Evolutionary conservation across 345 rosid species (phyloP), one percentile per base, ranked within the genome.

Genomic region (Lepidium africanum): DNA sequence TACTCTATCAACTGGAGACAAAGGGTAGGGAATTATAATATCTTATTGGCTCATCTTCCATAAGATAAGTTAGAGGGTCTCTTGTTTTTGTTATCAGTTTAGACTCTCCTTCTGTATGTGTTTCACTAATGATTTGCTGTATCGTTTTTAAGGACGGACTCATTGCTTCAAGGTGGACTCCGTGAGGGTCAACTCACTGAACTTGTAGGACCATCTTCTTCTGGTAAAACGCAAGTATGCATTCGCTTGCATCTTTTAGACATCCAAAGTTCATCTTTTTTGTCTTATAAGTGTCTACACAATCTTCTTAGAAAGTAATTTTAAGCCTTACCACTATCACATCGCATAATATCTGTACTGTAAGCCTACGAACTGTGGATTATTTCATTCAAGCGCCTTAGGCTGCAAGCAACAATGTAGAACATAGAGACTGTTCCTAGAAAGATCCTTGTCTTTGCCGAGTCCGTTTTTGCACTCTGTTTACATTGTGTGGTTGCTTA

Each of bases 221-320:
- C 96, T 47, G 96, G 97, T 72, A 91, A 91, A 89, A 91, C 96
- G 45, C 96, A 88, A 62, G 96, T 88, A 77, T 54, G 87, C 62
- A 8, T 52, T 35, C 14, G 0, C 14, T 5, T 65, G 8, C 23
- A 40, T 30, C 30, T 49, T 37, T 19, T 15, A 12, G 23, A 4
- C 32, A 14, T 46, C n/a, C 33, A 4, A 5, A 10, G 3, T 55
- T n/a, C 19, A 33, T 62, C 7, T 48, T 25, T 4, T 23, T 59
- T 25, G n/a, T 14, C 36, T 2, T 63, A n/a, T 11, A n/a, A 0
- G 3, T 7, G 56, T 12, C 35, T 11, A 57, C 3, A 11, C 33
- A 37, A 23, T 25, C 14, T 38, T 25, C 40, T n/a, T 4, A 14
- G 12, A 55, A 1, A 39, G 8, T 40, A 52, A 4, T 19, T 49